Conservation (phyloP, 1,139 yeast species). For the Nadsonia commutata region DNA sequence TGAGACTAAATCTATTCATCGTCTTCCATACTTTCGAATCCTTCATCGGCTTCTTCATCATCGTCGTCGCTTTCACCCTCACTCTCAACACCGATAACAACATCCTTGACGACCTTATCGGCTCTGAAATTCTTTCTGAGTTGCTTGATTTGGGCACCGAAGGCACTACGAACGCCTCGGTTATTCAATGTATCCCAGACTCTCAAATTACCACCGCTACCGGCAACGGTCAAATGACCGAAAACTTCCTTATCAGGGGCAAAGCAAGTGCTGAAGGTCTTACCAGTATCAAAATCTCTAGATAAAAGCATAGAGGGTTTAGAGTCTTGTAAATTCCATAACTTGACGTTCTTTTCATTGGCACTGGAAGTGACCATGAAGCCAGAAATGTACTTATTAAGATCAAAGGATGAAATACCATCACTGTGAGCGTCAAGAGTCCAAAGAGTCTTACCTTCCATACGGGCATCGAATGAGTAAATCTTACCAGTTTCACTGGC, state of each 20-base stretch:
- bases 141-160: slow-evolving; percentile 41
- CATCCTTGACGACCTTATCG: neutral
- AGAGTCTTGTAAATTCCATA: slow-evolving; percentile 47
- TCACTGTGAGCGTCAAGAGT: slow-evolving; percentile 94
- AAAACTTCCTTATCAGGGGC: slow-evolving; percentile 82
- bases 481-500: slow-evolving; percentile 90
- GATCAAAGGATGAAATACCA: slow-evolving; percentile 71
- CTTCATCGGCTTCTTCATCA: neutral
- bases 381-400: slow-evolving; percentile 55
- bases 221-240: slow-evolving; percentile 77
- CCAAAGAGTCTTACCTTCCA: slow-evolving; percentile 63
- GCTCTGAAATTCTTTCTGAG: neutral
- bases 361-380: slow-evolving; percentile 67
- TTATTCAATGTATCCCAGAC: slow-evolving; percentile 89
- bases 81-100: neutral
- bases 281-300: slow-evolving; percentile 90
- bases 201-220: slow-evolving; percentile 70
- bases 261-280: slow-evolving; percentile 69
- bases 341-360: slow-evolving; percentile 69
- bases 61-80: neutral
- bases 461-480: slow-evolving; percentile 76
- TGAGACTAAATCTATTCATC: neutral
- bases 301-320: slow-evolving; percentile 59
- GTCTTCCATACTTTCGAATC: neutral
- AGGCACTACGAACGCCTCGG: slow-evolving; percentile 56